Percentiles rank a stretch among this genome's conserved stretches.
Evolutionary conservation across 306 rosid species (phyloP).

Genomic region (Phaseolus lunatus): DNA sequence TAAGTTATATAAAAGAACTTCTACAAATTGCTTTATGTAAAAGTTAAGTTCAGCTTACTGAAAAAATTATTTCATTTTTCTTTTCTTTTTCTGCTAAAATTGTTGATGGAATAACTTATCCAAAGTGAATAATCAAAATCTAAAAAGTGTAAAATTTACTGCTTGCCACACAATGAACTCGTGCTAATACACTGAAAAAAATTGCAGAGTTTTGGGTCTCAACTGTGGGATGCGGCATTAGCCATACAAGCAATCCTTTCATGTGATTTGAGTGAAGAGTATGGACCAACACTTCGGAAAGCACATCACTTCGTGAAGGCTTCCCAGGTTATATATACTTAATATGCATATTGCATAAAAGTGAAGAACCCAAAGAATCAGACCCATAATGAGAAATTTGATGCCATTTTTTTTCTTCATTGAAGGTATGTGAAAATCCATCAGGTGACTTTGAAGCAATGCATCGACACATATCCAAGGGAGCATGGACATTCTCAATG

Average conservation of each 20-base stretch:
- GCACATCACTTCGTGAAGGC: constrained; percentile 69
- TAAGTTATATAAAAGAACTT: no score
- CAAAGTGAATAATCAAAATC: no score
- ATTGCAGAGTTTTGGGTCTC: constrained; percentile 59
- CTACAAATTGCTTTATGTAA: no score
- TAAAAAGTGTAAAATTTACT: no score
- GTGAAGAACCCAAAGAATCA: neutral
- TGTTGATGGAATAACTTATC: no score
- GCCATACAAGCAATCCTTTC: constrained; percentile 65
- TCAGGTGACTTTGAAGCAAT: constrained; percentile 55
- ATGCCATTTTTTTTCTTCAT: neutral
- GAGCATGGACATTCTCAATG: constrained; percentile 66
- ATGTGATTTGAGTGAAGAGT: constrained; percentile 59
- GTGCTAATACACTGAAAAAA: neutral
- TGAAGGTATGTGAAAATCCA: constrained; percentile 59
- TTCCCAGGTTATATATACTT: constrained; percentile 57
- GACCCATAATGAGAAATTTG: neutral
- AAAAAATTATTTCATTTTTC: no score
- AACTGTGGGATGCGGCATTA: constrained; percentile 63
- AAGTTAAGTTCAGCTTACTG: no score
- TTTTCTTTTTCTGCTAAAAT: no score
- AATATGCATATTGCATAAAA: neutral
- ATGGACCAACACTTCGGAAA: constrained; percentile 58
- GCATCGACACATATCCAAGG: constrained; percentile 62
- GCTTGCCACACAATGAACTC: no score